These are phyloP conservation scores for Fusarium sp. DNA, from an alignment of 2,329 filamentous ascomycete genomes.

Conservation along the genomic window DNA sequence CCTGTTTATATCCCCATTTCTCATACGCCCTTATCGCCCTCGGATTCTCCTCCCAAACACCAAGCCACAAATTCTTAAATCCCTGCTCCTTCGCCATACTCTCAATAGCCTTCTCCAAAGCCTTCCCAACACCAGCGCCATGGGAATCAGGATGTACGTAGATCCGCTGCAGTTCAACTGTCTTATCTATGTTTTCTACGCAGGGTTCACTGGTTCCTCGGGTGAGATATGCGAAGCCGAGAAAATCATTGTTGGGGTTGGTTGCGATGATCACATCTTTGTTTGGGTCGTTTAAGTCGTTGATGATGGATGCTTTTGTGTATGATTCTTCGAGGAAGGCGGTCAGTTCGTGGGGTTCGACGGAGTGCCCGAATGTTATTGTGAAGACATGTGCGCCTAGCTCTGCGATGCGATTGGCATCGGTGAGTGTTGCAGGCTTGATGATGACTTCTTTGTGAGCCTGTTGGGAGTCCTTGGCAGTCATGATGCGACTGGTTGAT, in stretches of 20 bases:
- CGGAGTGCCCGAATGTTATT: slow-evolving; percentile 54
- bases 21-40: slow-evolving; percentile 52
- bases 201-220: slow-evolving; percentile 51
- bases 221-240: slow-evolving; percentile 55
- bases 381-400: slow-evolving; percentile 52
- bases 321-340: slow-evolving; percentile 53
- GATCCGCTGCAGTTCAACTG: slow-evolving; percentile 55
- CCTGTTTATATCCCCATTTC: slow-evolving; percentile 51
- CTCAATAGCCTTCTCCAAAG: slow-evolving; percentile 45
- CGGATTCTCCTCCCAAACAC: slow-evolving; percentile 59
- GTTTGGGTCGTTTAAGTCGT: slow-evolving; percentile 36
- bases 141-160: slow-evolving; percentile 52
- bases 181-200: slow-evolving; percentile 42
- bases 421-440: slow-evolving; percentile 1
- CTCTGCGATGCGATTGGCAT: slow-evolving; percentile 40
- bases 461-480: background rate
- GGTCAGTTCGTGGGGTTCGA: slow-evolving; percentile 49
- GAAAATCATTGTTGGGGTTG: slow-evolving; percentile 29
- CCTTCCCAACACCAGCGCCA: slow-evolving; percentile 51
- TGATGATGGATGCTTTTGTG: slow-evolving; percentile 44
- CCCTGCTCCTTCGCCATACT: slow-evolving; percentile 49
- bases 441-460: background rate
- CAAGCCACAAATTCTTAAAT: slow-evolving; percentile 55
- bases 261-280: slow-evolving; percentile 44
- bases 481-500: background rate